These are phyloP conservation scores for Chloromonas sp. DNA, from an alignment of 163 green algal genomes.

Conservation along the genomic window DNA sequence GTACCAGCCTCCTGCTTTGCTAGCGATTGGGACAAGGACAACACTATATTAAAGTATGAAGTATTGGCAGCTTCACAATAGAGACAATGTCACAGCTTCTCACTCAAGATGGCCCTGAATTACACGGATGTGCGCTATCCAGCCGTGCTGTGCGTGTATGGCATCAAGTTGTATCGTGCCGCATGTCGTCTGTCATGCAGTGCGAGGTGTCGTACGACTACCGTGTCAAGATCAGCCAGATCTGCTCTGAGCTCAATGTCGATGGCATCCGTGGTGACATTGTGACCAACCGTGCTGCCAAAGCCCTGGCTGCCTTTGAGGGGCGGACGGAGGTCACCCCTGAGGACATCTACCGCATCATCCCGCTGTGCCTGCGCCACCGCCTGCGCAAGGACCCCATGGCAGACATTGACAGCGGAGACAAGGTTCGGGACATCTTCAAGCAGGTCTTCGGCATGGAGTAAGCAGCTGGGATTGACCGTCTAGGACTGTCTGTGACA, in stretches of 20 bases:
- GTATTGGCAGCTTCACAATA: too few species aligned
- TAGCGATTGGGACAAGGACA: too few species aligned
- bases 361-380: slow-evolving; percentile 83
- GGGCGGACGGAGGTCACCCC: slow-evolving; percentile 63
- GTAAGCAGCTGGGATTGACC: slow-evolving; percentile 17
- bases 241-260: slow-evolving; percentile 76
- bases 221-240: slow-evolving; percentile 66
- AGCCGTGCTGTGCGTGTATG: too few species aligned
- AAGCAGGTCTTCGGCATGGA: slow-evolving; percentile 56
- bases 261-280: slow-evolving; percentile 96
- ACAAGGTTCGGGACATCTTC: slow-evolving; percentile 44
- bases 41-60: too few species aligned
- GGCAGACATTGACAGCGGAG: slow-evolving; percentile 74
- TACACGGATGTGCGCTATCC: too few species aligned
- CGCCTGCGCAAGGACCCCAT: slow-evolving; percentile 90
- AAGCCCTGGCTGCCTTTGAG: slow-evolving; percentile 79
- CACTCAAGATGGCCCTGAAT: too few species aligned
- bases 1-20: too few species aligned
- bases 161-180: too few species aligned
- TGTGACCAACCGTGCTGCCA: slow-evolving; percentile 77
- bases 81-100: too few species aligned
- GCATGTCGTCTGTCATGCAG: neutral
- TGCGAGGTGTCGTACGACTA: slow-evolving; percentile 52
- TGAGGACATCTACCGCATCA: slow-evolving; percentile 82
- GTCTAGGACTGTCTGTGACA: neutral